Evolutionary conservation across 768 basidiomycete species (phyloP).

Genomic region (Boletus huronensis): DNA sequence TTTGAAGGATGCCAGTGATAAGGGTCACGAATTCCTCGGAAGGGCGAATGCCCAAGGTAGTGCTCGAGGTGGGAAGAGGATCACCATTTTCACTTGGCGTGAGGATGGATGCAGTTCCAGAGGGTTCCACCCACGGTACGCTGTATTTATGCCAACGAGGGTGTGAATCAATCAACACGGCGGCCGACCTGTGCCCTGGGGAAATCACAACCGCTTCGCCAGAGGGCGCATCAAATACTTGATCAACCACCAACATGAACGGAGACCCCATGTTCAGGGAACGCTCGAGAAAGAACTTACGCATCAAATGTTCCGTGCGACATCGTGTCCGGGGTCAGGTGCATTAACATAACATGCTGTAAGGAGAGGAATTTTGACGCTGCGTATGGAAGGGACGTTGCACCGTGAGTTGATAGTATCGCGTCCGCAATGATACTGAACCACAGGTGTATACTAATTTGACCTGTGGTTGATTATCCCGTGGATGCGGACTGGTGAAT

Average conservation of each 20-base stretch:
- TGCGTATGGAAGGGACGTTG: neutral
- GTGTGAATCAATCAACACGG: neutral
- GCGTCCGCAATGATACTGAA: neutral
- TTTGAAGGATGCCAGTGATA: neutral
- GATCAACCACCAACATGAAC: neutral
- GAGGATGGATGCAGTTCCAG: neutral
- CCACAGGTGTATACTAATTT: neutral
- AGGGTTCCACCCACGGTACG: neutral
- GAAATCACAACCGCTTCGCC: neutral
- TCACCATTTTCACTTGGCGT: neutral
- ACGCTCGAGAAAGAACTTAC: neutral
- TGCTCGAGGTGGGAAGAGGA: neutral
- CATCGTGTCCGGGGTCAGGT: neutral
- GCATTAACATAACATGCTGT: neutral
- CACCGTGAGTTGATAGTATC: neutral
- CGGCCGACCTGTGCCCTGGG: no score
- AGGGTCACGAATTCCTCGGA: neutral
- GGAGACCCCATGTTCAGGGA: neutral
- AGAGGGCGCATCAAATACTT: neutral
- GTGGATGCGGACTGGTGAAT: neutral
- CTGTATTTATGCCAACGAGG: neutral
- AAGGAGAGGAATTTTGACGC: neutral
- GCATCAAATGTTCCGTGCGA: neutral
- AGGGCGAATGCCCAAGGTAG: neutral
- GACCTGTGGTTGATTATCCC: neutral